A percentile compares a stretch with the other conserved stretches of the same genome.
These are phyloP conservation scores for Psilocybe subaeruginosa DNA, from an alignment of 768 basidiomycete genomes.

Conservation along the genomic window DNA sequence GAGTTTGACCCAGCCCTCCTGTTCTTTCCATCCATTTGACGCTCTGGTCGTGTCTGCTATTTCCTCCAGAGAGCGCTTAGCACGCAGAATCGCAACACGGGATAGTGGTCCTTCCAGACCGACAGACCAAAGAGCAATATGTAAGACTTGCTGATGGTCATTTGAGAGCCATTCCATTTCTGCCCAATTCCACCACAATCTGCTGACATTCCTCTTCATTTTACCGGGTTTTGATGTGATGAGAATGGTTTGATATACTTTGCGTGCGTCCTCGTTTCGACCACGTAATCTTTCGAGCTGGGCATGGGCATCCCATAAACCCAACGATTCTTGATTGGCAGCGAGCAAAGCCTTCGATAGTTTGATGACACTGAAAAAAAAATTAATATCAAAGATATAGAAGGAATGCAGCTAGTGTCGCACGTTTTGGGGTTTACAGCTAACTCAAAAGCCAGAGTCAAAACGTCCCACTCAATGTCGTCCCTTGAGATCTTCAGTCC, in stretches of 20 bases:
- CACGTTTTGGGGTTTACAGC: conserved; percentile 61
- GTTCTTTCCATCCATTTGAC: conserved; percentile 50
- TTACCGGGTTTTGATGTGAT: conserved; percentile 42
- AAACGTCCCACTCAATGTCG: conserved; percentile 66
- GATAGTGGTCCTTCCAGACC: conserved; percentile 51
- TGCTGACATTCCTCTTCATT: conserved; percentile 37
- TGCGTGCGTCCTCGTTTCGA: conserved; percentile 69
- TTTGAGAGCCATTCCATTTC: conserved; percentile 81
- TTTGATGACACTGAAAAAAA: conserved; percentile 59
- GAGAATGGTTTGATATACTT: conserved; percentile 74
- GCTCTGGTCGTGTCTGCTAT: conserved; percentile 30
- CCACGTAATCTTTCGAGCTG: conserved; percentile 71
- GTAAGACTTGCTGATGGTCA: conserved; percentile 48
- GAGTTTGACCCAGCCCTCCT: conserved; percentile 68
- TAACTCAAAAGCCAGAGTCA: conserved; percentile 71
- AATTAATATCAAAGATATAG: background rate
- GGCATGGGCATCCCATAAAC: conserved; percentile 78
- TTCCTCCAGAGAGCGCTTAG: conserved; percentile 67
- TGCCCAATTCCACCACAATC: conserved; percentile 84
- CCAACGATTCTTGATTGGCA: conserved; percentile 53
- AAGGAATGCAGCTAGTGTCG: conserved; percentile 15
- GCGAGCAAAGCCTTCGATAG: conserved; percentile 69
- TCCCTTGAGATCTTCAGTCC: conserved; percentile 52
- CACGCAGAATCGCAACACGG: conserved; percentile 61
- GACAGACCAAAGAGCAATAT: conserved; percentile 57